These are phyloP conservation scores for Lolium rigidum DNA, from an alignment of 176 grass and related monocot genomes.

Conservation along the genomic window DNA sequence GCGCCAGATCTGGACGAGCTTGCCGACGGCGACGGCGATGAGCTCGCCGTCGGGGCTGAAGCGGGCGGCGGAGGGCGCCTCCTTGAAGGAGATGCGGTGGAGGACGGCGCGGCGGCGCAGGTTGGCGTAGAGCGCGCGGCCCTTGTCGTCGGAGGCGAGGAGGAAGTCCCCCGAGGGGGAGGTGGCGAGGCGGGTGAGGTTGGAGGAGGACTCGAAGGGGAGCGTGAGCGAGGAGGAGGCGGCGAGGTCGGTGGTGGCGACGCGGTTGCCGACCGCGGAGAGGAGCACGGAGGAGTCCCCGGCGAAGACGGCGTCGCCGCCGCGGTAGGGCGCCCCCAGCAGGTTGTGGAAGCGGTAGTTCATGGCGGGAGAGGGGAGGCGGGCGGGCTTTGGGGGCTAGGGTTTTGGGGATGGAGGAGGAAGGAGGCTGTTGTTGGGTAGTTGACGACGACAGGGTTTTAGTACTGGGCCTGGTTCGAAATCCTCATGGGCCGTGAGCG, in stretches of 20 bases:
- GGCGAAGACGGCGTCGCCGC: constrained; percentile 80
- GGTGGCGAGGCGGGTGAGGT: constrained; percentile 67
- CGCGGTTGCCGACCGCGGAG: constrained; percentile 80
- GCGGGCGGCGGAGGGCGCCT: constrained; percentile 53
- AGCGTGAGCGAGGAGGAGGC: constrained; percentile 72
- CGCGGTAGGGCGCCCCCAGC: constrained; percentile 90
- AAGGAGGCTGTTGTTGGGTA: constrained; percentile 7
- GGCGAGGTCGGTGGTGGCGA: constrained; percentile 75
- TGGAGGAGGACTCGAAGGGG: constrained; percentile 85
- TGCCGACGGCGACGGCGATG: constrained; percentile 81
- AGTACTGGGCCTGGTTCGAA: neutral
- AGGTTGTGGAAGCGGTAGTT: constrained; percentile 97
- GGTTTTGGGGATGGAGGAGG: constrained; percentile 47
- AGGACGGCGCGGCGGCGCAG: constrained; percentile 72
- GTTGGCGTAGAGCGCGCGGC: constrained; percentile 74
- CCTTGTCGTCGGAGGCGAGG: constrained; percentile 59
- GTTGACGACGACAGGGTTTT: constrained; percentile 23
- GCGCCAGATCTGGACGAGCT: constrained; percentile 94
- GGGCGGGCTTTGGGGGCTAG: constrained; percentile 32
- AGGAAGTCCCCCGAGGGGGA: constrained; percentile 77
- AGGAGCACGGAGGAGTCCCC: constrained; percentile 69
- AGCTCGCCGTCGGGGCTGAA: constrained; percentile 81
- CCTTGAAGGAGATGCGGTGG: constrained; percentile 85
- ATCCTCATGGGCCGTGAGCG: neutral
- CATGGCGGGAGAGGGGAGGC: constrained; percentile 53